Conservation (phyloP, 768 basidiomycete genomes). For the Psilocybe cyanescens region DNA sequence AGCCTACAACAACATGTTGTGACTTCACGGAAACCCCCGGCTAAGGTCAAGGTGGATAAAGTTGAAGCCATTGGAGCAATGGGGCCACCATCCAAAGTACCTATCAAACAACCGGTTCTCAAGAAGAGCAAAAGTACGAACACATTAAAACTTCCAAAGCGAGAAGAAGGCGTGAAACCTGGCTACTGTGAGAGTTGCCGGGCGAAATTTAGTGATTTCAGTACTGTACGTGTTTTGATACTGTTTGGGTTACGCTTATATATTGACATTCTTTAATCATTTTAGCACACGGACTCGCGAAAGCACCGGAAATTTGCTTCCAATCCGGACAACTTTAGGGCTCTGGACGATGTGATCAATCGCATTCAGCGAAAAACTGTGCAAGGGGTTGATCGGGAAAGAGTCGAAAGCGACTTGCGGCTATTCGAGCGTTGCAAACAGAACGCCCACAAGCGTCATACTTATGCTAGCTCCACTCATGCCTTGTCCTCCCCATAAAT, state of each 20-base stretch:
- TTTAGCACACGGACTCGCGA: conserved; percentile 71
- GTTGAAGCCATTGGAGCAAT: conserved; percentile 46
- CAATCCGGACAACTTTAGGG: conserved; percentile 75
- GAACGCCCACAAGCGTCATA: not conserved
- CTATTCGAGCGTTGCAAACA: conserved; percentile 7
- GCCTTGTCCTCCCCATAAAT: conserved; percentile 12
- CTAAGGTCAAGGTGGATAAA: conserved; percentile 23
- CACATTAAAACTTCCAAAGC: conserved; percentile 71
- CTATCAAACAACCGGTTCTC: conserved; percentile 54
- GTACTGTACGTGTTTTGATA: conserved; percentile 54
- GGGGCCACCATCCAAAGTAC: conserved; percentile 71
- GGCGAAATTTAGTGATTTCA: conserved; percentile 86
- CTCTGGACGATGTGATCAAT: conserved; percentile 75
- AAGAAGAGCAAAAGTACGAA: conserved; percentile 84
- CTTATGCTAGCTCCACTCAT: not conserved
- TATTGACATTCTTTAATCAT: not conserved
- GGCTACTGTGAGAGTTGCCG: conserved; percentile 99
- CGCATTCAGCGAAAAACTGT: conserved; percentile 55
- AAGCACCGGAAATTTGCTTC: conserved; percentile 85
- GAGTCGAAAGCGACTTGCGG: conserved; percentile 14
- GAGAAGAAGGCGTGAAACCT: conserved; percentile 87
- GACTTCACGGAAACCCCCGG: conserved; percentile 60
- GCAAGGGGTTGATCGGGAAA: conserved; percentile 32
- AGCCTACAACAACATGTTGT: conserved; percentile 67
- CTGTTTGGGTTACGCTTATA: conserved; percentile 16